These are phyloP conservation scores for Actinomortierella wolfii DNA, from an alignment of 371 early-diverging fungal species.

Conservation along the genomic window DNA sequence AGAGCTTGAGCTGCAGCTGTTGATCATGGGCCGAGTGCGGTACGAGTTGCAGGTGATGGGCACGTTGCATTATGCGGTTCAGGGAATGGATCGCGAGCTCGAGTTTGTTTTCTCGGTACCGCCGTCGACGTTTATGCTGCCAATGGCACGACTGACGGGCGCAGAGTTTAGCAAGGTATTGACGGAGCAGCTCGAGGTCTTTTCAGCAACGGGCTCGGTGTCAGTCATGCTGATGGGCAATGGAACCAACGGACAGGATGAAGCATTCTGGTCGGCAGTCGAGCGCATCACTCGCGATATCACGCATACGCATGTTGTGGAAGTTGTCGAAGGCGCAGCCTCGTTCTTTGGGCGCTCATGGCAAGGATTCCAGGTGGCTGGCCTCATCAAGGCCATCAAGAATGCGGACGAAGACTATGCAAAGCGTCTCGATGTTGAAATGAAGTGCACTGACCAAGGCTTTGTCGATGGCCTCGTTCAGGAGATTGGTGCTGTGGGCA, in stretches of 20 bases:
- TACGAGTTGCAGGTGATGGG: constrained; percentile 44
- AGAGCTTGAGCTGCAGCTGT: constrained; percentile 16
- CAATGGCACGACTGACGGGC: constrained; percentile 53
- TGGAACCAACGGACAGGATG: constrained; percentile 56
- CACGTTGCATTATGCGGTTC: constrained; percentile 21
- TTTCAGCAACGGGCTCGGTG: constrained; percentile 56
- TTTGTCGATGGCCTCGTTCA: constrained; percentile 59
- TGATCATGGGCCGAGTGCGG: constrained; percentile 40
- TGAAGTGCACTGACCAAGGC: constrained; percentile 70
- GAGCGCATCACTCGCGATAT: constrained; percentile 50
- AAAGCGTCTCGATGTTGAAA: constrained; percentile 61
- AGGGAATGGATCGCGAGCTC: constrained; percentile 29
- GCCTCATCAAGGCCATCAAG: constrained; percentile 65
- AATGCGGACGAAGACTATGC: constrained; percentile 13
- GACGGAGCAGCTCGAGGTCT: constrained; percentile 57
- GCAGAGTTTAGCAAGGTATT: constrained; percentile 57
- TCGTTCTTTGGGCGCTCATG: constrained; percentile 72
- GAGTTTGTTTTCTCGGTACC: constrained; percentile 51
- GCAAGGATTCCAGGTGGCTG: constrained; percentile 71
- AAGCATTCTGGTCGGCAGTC: constrained; percentile 58
- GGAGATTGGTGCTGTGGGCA: constrained; percentile 42
- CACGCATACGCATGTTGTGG: constrained; percentile 66
- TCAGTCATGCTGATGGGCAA: constrained; percentile 47
- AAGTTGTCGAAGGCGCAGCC: constrained; percentile 71
- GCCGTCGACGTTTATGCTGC: constrained; percentile 55